phyloP scores from a whole-genome alignment of 2,329 filamentous ascomycete species.

The Xylariaceae sp. region DNA sequence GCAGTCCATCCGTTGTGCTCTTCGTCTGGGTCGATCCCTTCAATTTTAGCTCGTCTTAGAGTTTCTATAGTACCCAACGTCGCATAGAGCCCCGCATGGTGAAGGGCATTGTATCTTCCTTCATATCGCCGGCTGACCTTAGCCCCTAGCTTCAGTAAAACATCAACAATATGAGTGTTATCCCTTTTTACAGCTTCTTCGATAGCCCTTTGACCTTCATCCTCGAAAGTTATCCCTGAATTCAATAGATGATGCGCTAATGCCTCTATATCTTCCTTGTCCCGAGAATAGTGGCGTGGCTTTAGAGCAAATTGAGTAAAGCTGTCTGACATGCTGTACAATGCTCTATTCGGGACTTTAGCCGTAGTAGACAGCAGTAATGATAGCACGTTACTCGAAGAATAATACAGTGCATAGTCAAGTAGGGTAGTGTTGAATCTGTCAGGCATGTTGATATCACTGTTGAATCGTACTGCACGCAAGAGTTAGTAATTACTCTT shows the following conservation, averaged over 20 bases:
- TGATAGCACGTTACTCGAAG: background rate
- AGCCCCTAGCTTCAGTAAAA: background rate
- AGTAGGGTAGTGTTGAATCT: background rate
- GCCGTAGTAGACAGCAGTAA: conserved; percentile 2
- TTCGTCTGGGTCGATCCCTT: background rate
- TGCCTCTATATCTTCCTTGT: background rate
- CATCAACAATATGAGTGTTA: background rate
- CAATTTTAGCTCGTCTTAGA: background rate
- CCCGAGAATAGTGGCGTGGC: background rate
- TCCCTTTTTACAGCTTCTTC: background rate
- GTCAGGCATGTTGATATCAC: background rate
- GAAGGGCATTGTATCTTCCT: background rate
- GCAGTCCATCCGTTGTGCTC: background rate
- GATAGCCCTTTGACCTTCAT: background rate
- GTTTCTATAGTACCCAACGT: background rate
- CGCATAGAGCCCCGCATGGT: background rate
- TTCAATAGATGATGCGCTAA: background rate
- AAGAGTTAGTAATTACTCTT: too few species aligned
- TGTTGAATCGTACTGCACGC: background rate
- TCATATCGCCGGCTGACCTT: background rate
- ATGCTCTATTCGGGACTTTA: background rate
- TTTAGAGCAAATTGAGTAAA: background rate
- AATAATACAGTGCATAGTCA: background rate
- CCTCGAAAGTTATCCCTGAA: background rate
- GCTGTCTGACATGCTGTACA: too few species aligned